A percentile compares a stretch with the other conserved stretches of the same genome.
Conservation (phyloP, 495 filamentous ascomycete genomes). For the Aspergillus mulundensis region DNA sequence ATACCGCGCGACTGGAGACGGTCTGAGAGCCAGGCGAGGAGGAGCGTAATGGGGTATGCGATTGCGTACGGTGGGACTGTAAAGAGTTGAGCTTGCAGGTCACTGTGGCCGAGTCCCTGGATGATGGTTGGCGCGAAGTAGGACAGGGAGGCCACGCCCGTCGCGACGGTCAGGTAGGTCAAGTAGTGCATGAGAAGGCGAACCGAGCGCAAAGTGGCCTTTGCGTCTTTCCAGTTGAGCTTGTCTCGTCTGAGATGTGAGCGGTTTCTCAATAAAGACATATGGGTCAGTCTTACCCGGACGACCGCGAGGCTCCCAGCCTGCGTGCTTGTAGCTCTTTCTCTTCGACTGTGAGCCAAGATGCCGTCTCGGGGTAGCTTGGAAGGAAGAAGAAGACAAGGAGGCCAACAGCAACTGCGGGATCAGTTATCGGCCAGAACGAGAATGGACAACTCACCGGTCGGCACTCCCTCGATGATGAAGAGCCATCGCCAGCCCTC, state of each 20-base stretch:
- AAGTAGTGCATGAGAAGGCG: constrained; percentile 46
- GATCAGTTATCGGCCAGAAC: neutral
- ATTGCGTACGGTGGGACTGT: constrained; percentile 72
- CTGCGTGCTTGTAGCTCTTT: constrained; percentile 36
- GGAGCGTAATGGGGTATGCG: constrained; percentile 59
- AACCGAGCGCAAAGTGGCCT: constrained; percentile 60
- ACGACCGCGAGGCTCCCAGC: neutral
- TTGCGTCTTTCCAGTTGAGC: constrained; percentile 55
- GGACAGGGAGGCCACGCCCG: constrained; percentile 36
- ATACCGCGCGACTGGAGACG: constrained; percentile 46
- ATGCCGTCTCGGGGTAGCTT: constrained; percentile 58
- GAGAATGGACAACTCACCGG: constrained; percentile 33
- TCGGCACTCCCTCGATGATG: constrained; percentile 64
- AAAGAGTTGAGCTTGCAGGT: constrained; percentile 64
- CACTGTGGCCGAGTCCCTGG: constrained; percentile 56
- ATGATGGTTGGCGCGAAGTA: constrained; percentile 64
- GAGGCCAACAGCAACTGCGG: constrained; percentile 28
- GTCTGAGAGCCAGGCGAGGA: constrained; percentile 60
- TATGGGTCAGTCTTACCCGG: neutral
- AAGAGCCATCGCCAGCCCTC: constrained; percentile 72
- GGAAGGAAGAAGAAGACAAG: constrained; percentile 59
- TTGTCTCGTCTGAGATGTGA: constrained; percentile 42
- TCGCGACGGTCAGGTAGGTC: constrained; percentile 42
- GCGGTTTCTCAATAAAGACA: neutral
- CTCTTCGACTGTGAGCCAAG: constrained; percentile 43